Conservation (phyloP, 257 asterid genomes). For the Solanum chaucha region DNA sequence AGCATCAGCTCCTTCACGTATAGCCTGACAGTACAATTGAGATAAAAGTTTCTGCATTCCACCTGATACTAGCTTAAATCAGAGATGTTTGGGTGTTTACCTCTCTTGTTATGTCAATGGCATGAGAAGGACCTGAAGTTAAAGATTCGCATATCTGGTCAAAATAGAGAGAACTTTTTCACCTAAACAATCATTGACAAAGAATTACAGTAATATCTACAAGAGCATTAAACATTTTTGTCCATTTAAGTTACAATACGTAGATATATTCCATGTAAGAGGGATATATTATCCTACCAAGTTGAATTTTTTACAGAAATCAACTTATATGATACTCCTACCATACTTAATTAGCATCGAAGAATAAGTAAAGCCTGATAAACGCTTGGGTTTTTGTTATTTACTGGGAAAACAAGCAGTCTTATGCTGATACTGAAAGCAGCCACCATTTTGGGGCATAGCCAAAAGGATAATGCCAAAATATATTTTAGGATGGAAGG, state of each 20-base stretch:
- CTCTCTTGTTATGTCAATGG: constrained; percentile 80
- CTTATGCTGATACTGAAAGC: background rate
- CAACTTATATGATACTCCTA: background rate
- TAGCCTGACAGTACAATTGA: constrained; percentile 48
- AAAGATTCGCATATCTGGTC: constrained; percentile 74
- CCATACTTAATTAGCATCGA: background rate
- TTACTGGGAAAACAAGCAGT: background rate
- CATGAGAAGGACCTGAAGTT: constrained; percentile 87
- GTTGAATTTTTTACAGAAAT: background rate
- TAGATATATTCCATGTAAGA: background rate
- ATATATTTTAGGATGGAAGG: background rate
- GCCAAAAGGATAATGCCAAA: background rate
- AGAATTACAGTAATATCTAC: background rate
- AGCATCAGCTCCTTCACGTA: constrained; percentile 88
- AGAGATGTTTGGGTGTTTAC: constrained; percentile 25
- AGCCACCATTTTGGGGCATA: background rate
- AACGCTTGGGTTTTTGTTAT: background rate
- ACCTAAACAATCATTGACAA: background rate
- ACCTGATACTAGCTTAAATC: constrained; percentile 3
- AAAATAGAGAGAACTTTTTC: constrained; percentile 2
- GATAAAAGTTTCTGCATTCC: constrained; percentile 6
- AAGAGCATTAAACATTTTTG: background rate
- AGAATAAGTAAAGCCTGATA: background rate
- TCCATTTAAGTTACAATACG: background rate
- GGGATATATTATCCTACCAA: background rate